phyloP scores from a whole-genome alignment of 306 rosid species.

The Amphicarpaea edgeworthii region DNA sequence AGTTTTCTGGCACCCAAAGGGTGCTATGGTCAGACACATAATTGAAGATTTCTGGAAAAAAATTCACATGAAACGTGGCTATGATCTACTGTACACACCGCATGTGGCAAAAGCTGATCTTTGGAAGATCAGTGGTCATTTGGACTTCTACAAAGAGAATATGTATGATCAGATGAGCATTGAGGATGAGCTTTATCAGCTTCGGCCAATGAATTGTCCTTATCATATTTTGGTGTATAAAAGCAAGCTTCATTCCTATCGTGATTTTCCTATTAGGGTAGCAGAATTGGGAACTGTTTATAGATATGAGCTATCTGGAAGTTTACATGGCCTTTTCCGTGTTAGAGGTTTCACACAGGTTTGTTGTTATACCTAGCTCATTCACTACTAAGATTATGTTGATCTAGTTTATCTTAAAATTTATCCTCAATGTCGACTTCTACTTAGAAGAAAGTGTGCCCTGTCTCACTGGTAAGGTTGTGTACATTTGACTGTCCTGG shows the following conservation, averaged over 20 bases:
- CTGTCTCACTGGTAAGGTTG: slow-evolving; percentile 23
- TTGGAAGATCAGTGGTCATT: slow-evolving; percentile 99
- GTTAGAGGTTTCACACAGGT: slow-evolving; percentile 99
- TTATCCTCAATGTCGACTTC: slow-evolving; percentile 17
- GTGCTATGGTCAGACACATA: slow-evolving; percentile 88
- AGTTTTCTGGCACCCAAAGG: slow-evolving; percentile 99
- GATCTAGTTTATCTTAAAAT: slow-evolving; percentile 14
- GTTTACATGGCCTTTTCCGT: slow-evolving; percentile 96
- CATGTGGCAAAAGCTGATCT: slow-evolving; percentile 98
- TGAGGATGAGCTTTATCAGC: slow-evolving; percentile 93
- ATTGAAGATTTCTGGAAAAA: slow-evolving; percentile 94
- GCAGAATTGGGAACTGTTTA: slow-evolving; percentile 98
- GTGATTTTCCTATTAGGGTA: slow-evolving; percentile 85
- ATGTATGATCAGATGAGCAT: slow-evolving; percentile 95
- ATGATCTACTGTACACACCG: slow-evolving; percentile 92
- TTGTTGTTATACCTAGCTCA: slow-evolving; percentile 36
- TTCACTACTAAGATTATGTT: slow-evolving; percentile 18
- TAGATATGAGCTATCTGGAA: slow-evolving; percentile 95
- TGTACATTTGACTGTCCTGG: background rate
- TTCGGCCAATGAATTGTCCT: slow-evolving; percentile 99
- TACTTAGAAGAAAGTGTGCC: background rate
- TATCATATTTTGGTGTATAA: slow-evolving; percentile 91
- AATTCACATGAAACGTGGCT: slow-evolving; percentile 75
- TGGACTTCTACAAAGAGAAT: slow-evolving; percentile 89
- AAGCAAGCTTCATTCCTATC: slow-evolving; percentile 91